Base-by-base conservation (phyloP, 2,329 filamentous ascomycete genomes). In the Sporothrix pallida region DNA sequence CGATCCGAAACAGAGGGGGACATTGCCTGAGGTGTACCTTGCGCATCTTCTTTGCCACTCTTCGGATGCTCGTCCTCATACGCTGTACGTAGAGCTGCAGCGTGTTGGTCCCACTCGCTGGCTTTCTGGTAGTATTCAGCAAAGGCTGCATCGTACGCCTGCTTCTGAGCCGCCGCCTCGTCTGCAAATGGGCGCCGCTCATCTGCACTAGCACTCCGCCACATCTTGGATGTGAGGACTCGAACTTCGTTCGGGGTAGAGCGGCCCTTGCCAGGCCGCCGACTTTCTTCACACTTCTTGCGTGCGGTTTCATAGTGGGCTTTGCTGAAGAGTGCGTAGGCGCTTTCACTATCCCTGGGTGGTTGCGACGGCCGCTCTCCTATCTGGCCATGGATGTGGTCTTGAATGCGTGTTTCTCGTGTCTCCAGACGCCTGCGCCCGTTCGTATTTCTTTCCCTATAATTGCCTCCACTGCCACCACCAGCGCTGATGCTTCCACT, bases 311-410 rank as follows among this genome's bases (percentile, higher is more conserved):
- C 90, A 79, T 90, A 92, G 78, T 92, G 87, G 3, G 87, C 91
- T 77, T 94, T 97, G 80, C 94, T 95, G 82, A 93, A 99, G 69
- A 98, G 87, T 42, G 97, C 87, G 81, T 97, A 98, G 0, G 95
- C 92, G 79, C 97, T 98, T 3, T 92, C 90, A 0, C 91, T 90
- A 0, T 91, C 87, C 76, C 95, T 93, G 70, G 86, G 83, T 4
- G 95, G 95, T 70, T 89, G 91, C 73, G 87, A 83, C 0, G 94
- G 93, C 3, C 92, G 89, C 20, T 92, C 88, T n/a, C 95, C 95
- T 63, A 97, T 88, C 76, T 84, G 83, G 9, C 83, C 79, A 54
- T 83, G 80, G 72, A 90, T 84, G 74, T 87, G 82, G 72, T 86
- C 83, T 82, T 85, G 86, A 6, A 89, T 81, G 26, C 86, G 84